These are phyloP conservation scores for Exophiala oligosperma DNA, from an alignment of 2,329 filamentous ascomycete species.

Conservation along the genomic window DNA sequence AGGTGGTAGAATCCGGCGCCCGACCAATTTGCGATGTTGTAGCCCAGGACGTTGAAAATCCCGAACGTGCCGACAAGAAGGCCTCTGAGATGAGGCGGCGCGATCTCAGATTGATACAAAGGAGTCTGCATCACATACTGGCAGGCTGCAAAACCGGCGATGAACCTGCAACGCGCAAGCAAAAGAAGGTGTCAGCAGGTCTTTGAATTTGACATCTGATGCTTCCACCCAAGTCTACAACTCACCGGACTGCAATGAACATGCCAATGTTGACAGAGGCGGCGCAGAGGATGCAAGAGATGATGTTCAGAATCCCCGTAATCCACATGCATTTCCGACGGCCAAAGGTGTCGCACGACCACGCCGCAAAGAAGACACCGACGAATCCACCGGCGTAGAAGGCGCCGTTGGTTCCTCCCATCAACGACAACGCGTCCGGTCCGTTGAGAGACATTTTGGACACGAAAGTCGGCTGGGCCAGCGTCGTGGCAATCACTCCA, in stretches of 20 bases:
- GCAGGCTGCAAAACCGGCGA: too few relatives aligned
- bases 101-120: not conserved
- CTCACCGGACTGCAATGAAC: too few relatives aligned
- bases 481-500: too few relatives aligned
- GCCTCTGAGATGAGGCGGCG: not conserved
- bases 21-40: too few relatives aligned
- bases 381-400: not conserved
- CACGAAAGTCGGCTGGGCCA: too few relatives aligned
- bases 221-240: not conserved
- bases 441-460: too few relatives aligned
- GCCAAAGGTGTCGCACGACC: not conserved
- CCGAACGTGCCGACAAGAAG: too few relatives aligned
- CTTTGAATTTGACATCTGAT: too few relatives aligned
- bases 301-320: not conserved
- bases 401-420: too few relatives aligned
- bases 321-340: not conserved
- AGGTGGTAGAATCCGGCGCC: too few relatives aligned
- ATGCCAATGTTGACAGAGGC: not conserved
- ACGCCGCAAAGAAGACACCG: not conserved
- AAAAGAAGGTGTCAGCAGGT: not conserved
- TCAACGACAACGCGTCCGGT: too few relatives aligned
- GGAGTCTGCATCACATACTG: not conserved
- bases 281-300: not conserved
- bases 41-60: too few relatives aligned
- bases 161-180: not conserved